phyloP scores from a whole-genome alignment of 345 rosid genomes.

The Aquilaria sinensis region DNA sequence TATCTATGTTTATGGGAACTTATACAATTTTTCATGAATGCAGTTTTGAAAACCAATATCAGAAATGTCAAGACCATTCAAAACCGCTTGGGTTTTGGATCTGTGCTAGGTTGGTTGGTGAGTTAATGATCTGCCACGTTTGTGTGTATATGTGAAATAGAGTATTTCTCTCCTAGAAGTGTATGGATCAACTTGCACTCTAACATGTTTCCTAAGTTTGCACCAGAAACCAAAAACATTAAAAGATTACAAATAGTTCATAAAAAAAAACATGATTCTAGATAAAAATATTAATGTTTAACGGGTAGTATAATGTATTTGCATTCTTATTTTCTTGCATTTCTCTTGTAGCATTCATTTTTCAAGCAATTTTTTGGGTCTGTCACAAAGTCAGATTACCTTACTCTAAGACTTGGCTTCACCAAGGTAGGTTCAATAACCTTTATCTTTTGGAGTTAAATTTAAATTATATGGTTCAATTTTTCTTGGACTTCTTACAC shows the following conservation, averaged over 20 bases:
- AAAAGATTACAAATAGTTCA: too few relatives aligned
- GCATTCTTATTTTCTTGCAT: background rate
- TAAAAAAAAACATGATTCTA: too few relatives aligned
- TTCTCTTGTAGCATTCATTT: constrained; percentile 60
- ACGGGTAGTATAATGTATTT: too few relatives aligned
- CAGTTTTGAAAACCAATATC: constrained; percentile 35
- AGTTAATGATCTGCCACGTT: constrained; percentile 12
- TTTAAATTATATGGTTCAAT: too few relatives aligned
- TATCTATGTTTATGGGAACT: too few relatives aligned
- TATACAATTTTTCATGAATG: background rate
- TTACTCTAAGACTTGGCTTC: constrained; percentile 73
- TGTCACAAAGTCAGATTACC: constrained; percentile 70
- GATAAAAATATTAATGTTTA: too few relatives aligned
- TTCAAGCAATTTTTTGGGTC: constrained; percentile 82
- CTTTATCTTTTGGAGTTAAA: background rate
- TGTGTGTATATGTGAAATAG: background rate
- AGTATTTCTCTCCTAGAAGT: too few relatives aligned
- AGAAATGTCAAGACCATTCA: constrained; percentile 68
- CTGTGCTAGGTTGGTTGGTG: constrained; percentile 65
- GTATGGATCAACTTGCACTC: too few relatives aligned
- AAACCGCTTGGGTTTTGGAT: constrained; percentile 61
- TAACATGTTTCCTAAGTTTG: too few relatives aligned
- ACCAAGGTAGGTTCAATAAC: constrained; percentile 43
- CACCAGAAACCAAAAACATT: too few relatives aligned
- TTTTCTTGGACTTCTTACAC: background rate